phyloP scores from a whole-genome alignment of 2,329 filamentous ascomycete species.

The Beauveria sp. region DNA sequence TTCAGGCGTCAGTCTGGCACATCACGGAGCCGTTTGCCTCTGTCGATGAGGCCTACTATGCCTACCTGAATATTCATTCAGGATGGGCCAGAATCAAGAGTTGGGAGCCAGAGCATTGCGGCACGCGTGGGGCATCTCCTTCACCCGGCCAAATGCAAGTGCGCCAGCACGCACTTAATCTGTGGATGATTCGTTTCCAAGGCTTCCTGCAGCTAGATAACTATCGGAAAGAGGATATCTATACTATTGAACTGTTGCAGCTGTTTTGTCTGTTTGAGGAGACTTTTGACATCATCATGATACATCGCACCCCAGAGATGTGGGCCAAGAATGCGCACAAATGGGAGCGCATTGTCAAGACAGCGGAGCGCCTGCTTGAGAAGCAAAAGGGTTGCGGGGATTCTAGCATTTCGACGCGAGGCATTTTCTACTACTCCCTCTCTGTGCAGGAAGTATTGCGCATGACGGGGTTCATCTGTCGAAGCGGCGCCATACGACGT shows the following conservation, averaged over 20 bases:
- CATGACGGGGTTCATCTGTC: slow-evolving; percentile 5
- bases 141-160: neutral
- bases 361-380: neutral
- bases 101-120: neutral
- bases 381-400: neutral
- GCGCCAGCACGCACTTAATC: neutral
- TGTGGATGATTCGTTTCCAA: slow-evolving; percentile 2
- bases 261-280: slow-evolving; percentile 6
- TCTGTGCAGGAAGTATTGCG: slow-evolving; percentile 4
- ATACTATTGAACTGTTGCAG: neutral
- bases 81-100: neutral
- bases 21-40: slow-evolving; percentile 1
- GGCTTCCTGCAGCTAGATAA: neutral
- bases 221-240: neutral
- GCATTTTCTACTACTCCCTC: neutral
- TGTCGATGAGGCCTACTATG: slow-evolving; percentile 6
- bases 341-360: slow-evolving; percentile 7
- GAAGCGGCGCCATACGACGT: neutral
- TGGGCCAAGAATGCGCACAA: slow-evolving; percentile 1
- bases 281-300: slow-evolving; percentile 3
- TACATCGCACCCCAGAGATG: slow-evolving; percentile 1
- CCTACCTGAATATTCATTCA: slow-evolving; percentile 1
- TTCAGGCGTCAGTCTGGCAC: neutral
- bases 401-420: neutral
- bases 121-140: neutral